A percentile compares a stretch with the other conserved stretches of the same genome.
Conservation (phyloP, 305 asterid species). For the Fraxinus paxiana region DNA sequence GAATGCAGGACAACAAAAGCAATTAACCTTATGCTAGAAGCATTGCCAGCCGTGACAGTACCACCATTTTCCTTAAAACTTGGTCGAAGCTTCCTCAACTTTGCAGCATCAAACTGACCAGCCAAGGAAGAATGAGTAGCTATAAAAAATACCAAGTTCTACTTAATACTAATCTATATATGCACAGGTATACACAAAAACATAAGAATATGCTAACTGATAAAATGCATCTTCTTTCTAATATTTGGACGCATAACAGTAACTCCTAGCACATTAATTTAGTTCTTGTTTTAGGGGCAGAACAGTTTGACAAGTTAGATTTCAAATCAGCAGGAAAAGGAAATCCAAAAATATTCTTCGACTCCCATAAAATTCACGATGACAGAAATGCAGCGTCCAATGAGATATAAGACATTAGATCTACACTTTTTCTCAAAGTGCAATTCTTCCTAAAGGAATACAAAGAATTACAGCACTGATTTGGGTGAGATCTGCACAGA, state of each 20-base stretch:
- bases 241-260: background rate
- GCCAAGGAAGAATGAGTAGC: constrained; percentile 13
- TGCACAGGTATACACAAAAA: background rate
- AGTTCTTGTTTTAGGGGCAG: background rate
- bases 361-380: constrained; percentile 1
- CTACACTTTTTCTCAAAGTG: background rate
- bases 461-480: background rate
- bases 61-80: constrained; percentile 97
- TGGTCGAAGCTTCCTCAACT: constrained; percentile 90
- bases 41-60: constrained; percentile 92
- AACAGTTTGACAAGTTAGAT: background rate
- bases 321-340: background rate
- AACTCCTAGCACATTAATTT: background rate
- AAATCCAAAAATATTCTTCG: background rate
- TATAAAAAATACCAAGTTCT: background rate
- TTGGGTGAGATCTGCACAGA: constrained; percentile 5
- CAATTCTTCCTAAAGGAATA: background rate
- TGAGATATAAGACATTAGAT: background rate
- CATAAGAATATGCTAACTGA: background rate
- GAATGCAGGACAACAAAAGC: background rate
- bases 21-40: constrained; percentile 88
- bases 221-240: background rate
- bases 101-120: constrained; percentile 84
- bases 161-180: background rate
- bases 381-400: background rate